phyloP scores from a whole-genome alignment of 2,329 filamentous ascomycete species.

The Aspergillus sp. region DNA sequence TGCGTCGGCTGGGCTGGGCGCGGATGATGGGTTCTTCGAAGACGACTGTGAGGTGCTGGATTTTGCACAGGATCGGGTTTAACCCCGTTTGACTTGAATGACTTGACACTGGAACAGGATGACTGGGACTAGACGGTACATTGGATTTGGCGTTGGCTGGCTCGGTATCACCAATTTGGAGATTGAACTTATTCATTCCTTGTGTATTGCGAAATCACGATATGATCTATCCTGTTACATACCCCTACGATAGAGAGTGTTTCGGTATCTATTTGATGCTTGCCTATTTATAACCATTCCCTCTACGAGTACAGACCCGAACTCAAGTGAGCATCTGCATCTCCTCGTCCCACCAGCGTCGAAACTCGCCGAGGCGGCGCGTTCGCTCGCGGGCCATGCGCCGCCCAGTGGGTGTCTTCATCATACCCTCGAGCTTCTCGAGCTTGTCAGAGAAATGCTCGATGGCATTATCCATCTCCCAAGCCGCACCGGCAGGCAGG shows the following conservation, averaged over 20 bases:
- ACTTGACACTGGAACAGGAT: background rate
- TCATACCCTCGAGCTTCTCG: constrained; percentile 58
- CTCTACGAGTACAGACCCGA: background rate
- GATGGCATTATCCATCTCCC: constrained; percentile 63
- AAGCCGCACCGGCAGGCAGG: constrained; percentile 17
- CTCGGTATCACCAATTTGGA: constrained; percentile 7
- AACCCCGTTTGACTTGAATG: background rate
- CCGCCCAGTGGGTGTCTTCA: constrained; percentile 57
- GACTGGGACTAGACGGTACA: constrained; percentile 15
- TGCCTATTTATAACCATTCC: background rate
- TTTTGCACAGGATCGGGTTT: constrained; percentile 65
- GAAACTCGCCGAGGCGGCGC: constrained; percentile 48
- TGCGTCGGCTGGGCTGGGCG: constrained; percentile 35
- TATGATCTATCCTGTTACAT: background rate
- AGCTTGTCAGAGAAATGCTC: constrained; percentile 77
- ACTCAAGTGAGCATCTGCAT: constrained; percentile 14
- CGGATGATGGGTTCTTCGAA: constrained; percentile 77
- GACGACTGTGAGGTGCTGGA: constrained; percentile 90
- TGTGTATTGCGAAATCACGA: background rate
- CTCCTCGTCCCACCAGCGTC: constrained; percentile 56
- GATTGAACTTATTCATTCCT: background rate
- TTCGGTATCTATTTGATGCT: constrained; percentile 1
- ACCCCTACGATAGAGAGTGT: constrained; percentile 7
- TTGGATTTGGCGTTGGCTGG: constrained; percentile 14
- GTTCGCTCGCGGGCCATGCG: constrained; percentile 50